phyloP scores from a whole-genome alignment of 106 monocot species.

The Dendrobium catenatum region DNA sequence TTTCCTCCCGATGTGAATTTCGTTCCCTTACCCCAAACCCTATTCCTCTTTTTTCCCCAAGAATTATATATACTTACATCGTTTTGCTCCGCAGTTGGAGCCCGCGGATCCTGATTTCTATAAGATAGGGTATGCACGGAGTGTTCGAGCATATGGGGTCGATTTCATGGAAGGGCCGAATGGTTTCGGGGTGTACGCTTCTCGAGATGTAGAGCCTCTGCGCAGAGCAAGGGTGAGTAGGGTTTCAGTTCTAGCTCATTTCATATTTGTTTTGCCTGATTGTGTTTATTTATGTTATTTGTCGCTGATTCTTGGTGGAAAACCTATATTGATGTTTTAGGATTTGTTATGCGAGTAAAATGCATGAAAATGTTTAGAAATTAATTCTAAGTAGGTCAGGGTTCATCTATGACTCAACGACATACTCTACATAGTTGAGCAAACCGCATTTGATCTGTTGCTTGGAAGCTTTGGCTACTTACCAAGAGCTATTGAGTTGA shows the following conservation, averaged over 20 bases:
- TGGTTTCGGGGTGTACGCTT: slow-evolving; percentile 82
- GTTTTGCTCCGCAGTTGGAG: slow-evolving; percentile 39
- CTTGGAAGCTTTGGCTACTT: no score
- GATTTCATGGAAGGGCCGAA: slow-evolving; percentile 90
- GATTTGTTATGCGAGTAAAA: no score
- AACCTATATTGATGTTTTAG: not conserved
- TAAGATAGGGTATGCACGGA: slow-evolving; percentile 77
- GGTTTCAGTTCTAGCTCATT: not conserved
- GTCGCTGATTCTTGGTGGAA: not conserved
- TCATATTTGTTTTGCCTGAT: not conserved
- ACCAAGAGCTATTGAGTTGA: no score
- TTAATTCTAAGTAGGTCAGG: not conserved
- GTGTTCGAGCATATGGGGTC: slow-evolving; percentile 76
- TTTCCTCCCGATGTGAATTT: slow-evolving; percentile 16
- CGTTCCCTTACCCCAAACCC: slow-evolving; percentile 5
- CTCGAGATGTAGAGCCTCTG: slow-evolving; percentile 72
- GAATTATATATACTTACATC: not conserved
- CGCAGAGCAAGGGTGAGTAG: slow-evolving; percentile 74
- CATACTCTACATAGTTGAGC: not conserved
- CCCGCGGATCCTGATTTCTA: slow-evolving; percentile 93
- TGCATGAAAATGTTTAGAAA: no score
- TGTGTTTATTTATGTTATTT: not conserved
- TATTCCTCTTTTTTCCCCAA: not conserved
- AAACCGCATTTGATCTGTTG: not conserved
- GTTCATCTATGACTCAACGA: not conserved